Base-by-base conservation (phyloP, 495 filamentous ascomycete genomes). In the Staphylotrichum longicolle region DNA sequence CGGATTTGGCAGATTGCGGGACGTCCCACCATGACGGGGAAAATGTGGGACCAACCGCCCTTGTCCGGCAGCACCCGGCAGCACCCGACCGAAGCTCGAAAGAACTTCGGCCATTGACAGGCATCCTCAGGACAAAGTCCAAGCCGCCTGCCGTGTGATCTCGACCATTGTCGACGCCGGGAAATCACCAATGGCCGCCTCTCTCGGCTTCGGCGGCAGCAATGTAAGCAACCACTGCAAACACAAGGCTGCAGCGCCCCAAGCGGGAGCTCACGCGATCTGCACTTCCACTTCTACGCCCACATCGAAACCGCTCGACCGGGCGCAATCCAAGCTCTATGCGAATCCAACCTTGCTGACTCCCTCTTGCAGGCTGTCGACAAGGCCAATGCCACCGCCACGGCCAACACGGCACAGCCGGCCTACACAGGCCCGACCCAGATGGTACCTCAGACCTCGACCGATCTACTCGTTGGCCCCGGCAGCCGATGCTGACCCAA, bases 111-210 rank as follows among this genome's bases (percentile, higher is more conserved):
- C 9, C 33, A 20, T 39, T 6, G 37, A 39, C 6, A 39, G 5
- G n/a, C 5, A 5, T n/a, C 3, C 9, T 6, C 14, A 30, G 33
- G 9, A n/a, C 14, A 5, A 35, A 10, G 7, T 5, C 15, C 5
- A 10, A 41, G 15, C 14, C 27, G 6, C 8, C 11, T 35, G 8
- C 15, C 37, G 32, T 15, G 12, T 27, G 20, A 51, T 52, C 46
- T 11, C 42, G n/a, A 34, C 27, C 37, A 30, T 30, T 55, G 20
- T 35, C 32, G 35, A 56, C 60, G 45, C 12, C 42, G 35, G 52
- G 4, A 35, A 56, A 47, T 27, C 35, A 50, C n/a, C 46, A 57
- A 68, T 68, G 66, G 57, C 66, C 56, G 54, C 35, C 37, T 58
- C 64, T 52, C 42, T 58, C 42, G 50, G 56, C 51, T 46, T 61